phyloP scores from a whole-genome alignment of 257 asterid species.

The Solanum rostratum region DNA sequence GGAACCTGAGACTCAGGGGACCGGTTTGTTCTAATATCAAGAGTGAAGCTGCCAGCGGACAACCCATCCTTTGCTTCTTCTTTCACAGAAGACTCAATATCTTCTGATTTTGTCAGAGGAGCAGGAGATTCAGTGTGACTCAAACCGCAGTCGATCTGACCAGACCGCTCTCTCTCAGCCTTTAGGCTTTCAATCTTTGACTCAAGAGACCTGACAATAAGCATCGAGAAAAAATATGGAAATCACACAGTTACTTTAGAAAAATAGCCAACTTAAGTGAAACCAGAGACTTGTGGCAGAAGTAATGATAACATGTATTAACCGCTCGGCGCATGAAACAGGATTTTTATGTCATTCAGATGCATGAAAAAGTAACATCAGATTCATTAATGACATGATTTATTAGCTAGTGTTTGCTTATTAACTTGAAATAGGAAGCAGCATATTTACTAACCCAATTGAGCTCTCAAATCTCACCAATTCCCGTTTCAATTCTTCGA shows the following conservation, averaged over 20 bases:
- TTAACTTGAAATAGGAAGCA: background rate
- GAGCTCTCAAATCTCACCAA: constrained; percentile 68
- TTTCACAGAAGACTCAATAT: constrained; percentile 31
- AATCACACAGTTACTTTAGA: background rate
- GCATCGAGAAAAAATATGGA: background rate
- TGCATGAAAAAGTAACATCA: background rate
- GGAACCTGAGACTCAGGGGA: constrained; percentile 22
- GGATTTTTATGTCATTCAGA: background rate
- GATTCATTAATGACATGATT: background rate
- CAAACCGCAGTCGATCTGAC: constrained; percentile 22
- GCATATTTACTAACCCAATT: constrained; percentile 52
- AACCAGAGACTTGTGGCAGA: background rate
- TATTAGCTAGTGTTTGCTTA: background rate
- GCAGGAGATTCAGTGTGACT: constrained; percentile 37
- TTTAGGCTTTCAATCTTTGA: constrained; percentile 46
- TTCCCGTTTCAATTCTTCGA: constrained; percentile 68
- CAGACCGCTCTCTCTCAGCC: constrained; percentile 29
- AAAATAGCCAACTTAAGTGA: background rate
- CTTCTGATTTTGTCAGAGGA: constrained; percentile 39
- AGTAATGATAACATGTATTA: background rate
- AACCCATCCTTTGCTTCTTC: constrained; percentile 52
- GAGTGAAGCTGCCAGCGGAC: constrained; percentile 73
- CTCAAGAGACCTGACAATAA: constrained; percentile 55
- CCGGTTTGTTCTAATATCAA: constrained; percentile 35
- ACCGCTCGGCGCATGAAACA: background rate